phyloP scores from a whole-genome alignment of 83 land plant species.

The Diphasiastrum complanatum region DNA sequence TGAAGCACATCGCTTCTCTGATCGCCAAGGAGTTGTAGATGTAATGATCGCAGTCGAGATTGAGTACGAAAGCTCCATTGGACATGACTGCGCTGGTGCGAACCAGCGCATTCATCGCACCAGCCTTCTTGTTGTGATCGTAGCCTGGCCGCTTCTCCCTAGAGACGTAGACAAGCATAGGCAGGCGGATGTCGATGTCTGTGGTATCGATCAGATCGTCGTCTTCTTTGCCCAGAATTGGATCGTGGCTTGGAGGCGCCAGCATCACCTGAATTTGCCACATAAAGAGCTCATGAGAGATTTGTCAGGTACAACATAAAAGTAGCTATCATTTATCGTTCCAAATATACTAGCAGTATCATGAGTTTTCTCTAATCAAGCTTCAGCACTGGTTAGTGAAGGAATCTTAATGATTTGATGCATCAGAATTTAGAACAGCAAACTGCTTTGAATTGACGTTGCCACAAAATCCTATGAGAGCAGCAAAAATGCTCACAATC shows the following conservation, averaged over 20 bases:
- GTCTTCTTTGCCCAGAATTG: slow-evolving; percentile 39
- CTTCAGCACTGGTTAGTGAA: too few species aligned
- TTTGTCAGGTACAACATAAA: not conserved
- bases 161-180: not conserved
- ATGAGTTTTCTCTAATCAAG: too few species aligned
- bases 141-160: not conserved
- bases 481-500: too few species aligned
- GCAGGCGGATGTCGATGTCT: slow-evolving; percentile 44
- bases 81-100: not conserved
- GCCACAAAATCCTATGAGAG: too few species aligned
- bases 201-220: slow-evolving; percentile 48
- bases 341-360: too few species aligned
- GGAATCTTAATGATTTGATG: too few species aligned
- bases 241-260: slow-evolving; percentile 51
- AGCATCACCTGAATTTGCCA: slow-evolving; percentile 46
- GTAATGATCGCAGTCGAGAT: too few species aligned
- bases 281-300: not conserved
- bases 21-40: too few species aligned
- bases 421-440: too few species aligned
- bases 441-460: too few species aligned
- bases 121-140: slow-evolving; percentile 1
- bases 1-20: slow-evolving; percentile 19
- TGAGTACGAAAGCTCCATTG: not conserved
- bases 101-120: not conserved
- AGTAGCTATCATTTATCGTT: not conserved